phyloP scores from a whole-genome alignment of 176 grass and related monocot genomes.

The Chloris gayana region DNA sequence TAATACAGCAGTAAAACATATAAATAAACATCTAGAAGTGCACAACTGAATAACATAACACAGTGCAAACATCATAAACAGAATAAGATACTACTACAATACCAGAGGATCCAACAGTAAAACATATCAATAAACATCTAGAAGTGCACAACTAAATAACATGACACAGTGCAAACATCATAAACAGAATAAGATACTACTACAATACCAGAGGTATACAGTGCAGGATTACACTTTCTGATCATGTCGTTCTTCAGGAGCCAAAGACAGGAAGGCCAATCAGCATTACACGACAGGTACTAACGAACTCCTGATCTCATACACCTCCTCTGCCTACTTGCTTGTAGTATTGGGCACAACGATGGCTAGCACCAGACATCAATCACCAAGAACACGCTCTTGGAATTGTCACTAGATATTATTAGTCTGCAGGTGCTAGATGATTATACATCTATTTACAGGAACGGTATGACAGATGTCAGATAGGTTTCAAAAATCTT shows the following conservation, averaged over 20 bases:
- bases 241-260: background rate
- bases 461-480: background rate
- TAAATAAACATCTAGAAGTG: background rate
- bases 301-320: background rate
- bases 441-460: conserved; percentile 10
- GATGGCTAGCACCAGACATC: background rate
- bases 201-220: background rate
- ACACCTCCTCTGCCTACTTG: background rate
- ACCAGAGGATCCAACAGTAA: background rate
- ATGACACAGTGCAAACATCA: background rate
- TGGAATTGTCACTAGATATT: background rate
- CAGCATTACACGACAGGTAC: background rate
- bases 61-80: background rate
- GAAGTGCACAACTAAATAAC: background rate
- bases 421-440: background rate
- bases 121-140: background rate
- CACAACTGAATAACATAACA: background rate
- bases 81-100: background rate
- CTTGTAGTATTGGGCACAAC: background rate
- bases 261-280: background rate
- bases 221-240: background rate
- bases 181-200: background rate
- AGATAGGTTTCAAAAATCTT: background rate
- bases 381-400: background rate
- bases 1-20: background rate